Evolutionary conservation across 768 basidiomycete species (phyloP), one percentile per base, ranked within the genome.

Genomic region (Scleroderma citrinum): DNA sequence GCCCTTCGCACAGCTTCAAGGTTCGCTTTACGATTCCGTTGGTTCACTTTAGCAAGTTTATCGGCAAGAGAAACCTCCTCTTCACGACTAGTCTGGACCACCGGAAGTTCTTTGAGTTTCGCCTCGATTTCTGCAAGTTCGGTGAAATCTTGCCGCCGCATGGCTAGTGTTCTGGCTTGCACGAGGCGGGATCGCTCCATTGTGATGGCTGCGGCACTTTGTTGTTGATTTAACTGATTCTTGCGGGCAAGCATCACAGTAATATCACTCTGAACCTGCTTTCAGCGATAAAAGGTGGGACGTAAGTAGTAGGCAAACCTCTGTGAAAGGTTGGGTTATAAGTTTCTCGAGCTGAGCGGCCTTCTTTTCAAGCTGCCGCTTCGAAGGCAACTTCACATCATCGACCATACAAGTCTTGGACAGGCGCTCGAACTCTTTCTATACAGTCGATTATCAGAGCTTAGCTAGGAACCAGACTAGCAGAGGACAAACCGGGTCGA

Each of bases 11-110:
- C 80, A 3, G 80, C 80, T 59, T 94, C 95, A 56, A 81, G 54
- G 49, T 95, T 95, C 26, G 85, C 84, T 62, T 80, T 85, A 48
- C 88, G 78, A 65, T 97, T 97, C 48, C 92, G 80, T 69, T 93
- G 91, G 62, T 95, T 97, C 47, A 98, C 83, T 60, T 72, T 81
- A 14, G 87, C 80, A 21, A 95, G 74, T 60, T 79, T 68, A 54
- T 88, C 58, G 10, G 59, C 64, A 6, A 65, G 60, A 6, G 67
- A 67, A 52, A 63, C 65, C 17, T 60, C 62, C 3, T 63, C 62
- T 42, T 62, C 65, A 38, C 59, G 57, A 10, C 36, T 17, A n/a
- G 7, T 40, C 35, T 57, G 57, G n/a, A 53, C 41, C 13, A 40
- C 48, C 10, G 63, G 63, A 16, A 87, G 68, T 29, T 75, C 74